A percentile compares a stretch with the other conserved stretches of the same genome.
phyloP scores from a whole-genome alignment of 2,329 filamentous ascomycete genomes.

The Ceratocystis cubensis region DNA sequence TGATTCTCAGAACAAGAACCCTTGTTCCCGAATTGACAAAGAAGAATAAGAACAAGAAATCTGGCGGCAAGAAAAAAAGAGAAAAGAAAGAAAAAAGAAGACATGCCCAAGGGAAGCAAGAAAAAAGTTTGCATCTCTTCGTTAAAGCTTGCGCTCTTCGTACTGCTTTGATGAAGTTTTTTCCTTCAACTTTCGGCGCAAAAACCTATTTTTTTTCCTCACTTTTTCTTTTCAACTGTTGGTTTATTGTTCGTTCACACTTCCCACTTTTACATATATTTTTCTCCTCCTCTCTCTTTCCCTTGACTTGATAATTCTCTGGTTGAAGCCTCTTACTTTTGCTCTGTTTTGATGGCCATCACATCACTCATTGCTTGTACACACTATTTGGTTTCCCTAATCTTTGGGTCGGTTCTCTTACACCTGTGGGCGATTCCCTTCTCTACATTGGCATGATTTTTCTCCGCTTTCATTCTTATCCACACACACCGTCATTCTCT shows the following conservation, averaged over 20 bases:
- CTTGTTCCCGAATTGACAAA: too few relatives aligned
- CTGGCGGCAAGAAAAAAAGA: constrained; percentile 2
- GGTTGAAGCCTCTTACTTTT: not conserved
- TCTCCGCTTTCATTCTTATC: too few relatives aligned
- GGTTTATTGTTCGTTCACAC: not conserved
- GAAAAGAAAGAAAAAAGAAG: not conserved
- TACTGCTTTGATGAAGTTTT: not conserved
- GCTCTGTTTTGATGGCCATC: constrained; percentile 6
- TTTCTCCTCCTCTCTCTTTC: not conserved
- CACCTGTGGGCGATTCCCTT: constrained; percentile 6
- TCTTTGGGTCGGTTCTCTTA: constrained; percentile 9
- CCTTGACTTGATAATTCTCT: too few relatives aligned
- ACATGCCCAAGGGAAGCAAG: constrained; percentile 1
- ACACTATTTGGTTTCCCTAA: constrained; percentile 6
- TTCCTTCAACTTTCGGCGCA: not conserved
- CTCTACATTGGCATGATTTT: not conserved
- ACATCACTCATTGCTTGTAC: constrained; percentile 11
- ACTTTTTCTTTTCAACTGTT: not conserved
- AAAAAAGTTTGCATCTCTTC: constrained; percentile 2
- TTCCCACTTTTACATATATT: not conserved
- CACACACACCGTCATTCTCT: not conserved
- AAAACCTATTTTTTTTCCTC: not conserved
- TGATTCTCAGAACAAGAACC: too few relatives aligned
- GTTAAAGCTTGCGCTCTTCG: not conserved
- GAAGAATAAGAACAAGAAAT: too few relatives aligned